Conservation (phyloP, 208 protist genomes). For the Trypanosoma platydactyli region DNA sequence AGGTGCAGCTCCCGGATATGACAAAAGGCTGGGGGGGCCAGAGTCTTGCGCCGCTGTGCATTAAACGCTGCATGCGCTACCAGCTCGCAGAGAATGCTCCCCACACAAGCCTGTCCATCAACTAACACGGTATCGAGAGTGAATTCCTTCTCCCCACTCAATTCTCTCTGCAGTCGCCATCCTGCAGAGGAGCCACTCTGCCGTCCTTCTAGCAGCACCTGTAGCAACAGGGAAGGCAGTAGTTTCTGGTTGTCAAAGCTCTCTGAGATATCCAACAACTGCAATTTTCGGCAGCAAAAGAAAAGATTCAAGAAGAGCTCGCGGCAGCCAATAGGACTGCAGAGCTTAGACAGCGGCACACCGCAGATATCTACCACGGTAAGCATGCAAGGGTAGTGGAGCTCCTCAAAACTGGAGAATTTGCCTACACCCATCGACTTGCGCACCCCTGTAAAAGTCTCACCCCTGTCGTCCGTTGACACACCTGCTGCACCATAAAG, state of each 20-base stretch:
- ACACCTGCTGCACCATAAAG: background rate
- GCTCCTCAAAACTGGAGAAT: conserved; percentile 44
- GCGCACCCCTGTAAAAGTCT: conserved; percentile 12
- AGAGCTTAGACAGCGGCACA: conserved; percentile 60
- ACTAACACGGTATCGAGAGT: conserved; percentile 34
- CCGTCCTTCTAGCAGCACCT: conserved; percentile 30
- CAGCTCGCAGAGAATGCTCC: conserved; percentile 64
- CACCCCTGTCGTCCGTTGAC: background rate
- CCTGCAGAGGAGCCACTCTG: conserved; percentile 2
- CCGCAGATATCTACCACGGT: conserved; percentile 40
- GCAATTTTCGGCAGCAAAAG: conserved; percentile 60
- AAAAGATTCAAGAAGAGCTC: conserved; percentile 77
- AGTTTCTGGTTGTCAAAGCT: conserved; percentile 54
- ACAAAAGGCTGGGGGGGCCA: conserved; percentile 47
- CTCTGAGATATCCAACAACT: conserved; percentile 51
- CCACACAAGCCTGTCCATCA: conserved; percentile 54
- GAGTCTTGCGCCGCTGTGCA: conserved; percentile 30
- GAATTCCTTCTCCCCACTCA: conserved; percentile 43
- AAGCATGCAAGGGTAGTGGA: conserved; percentile 40
- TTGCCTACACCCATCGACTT: conserved; percentile 6
- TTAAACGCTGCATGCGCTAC: conserved; percentile 69
- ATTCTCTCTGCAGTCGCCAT: conserved; percentile 37
- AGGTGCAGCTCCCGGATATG: conserved; percentile 62
- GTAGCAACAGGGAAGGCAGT: conserved; percentile 24
- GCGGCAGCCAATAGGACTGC: conserved; percentile 57